Evolutionary conservation across 2,329 filamentous ascomycete genomes (phyloP).

Genomic region (Nemania abortiva): DNA sequence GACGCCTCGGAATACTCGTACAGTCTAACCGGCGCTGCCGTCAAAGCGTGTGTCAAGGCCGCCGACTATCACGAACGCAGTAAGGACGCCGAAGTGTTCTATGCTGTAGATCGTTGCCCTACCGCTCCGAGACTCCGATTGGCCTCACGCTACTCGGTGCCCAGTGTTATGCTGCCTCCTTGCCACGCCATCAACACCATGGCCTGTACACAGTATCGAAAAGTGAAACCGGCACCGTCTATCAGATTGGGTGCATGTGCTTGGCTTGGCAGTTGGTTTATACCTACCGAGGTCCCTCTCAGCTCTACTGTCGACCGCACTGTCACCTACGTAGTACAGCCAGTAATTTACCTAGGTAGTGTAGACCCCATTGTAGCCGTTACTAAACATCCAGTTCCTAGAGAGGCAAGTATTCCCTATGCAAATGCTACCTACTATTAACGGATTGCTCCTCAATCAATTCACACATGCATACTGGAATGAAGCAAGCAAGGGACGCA

Average conservation of each 20-base stretch:
- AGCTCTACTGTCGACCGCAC: background rate
- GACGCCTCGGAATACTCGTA: constrained; percentile 10
- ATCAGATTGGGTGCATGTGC: background rate
- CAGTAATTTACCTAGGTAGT: background rate
- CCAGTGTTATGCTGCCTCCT: background rate
- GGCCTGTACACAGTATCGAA: constrained; percentile 12
- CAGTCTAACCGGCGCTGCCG: constrained; percentile 23
- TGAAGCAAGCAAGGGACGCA: background rate
- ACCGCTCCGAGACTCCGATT: constrained; percentile 34
- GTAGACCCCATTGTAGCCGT: background rate
- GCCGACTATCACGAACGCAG: constrained; percentile 31
- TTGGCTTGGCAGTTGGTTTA: background rate
- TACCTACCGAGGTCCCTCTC: background rate
- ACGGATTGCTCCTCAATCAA: background rate
- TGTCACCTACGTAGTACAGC: background rate
- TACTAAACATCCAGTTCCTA: constrained; percentile 9
- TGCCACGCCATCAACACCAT: background rate
- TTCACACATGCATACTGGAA: background rate
- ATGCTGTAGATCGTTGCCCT: constrained; percentile 24
- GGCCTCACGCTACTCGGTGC: constrained; percentile 9
- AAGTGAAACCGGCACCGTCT: background rate
- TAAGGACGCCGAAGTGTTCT: constrained; percentile 29
- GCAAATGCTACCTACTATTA: background rate
- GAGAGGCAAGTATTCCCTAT: constrained; percentile 30
- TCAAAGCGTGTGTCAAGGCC: constrained; percentile 31